phyloP scores from a whole-genome alignment of 129 eudicot genomes.

The Chrysanthemum seticuspe region DNA sequence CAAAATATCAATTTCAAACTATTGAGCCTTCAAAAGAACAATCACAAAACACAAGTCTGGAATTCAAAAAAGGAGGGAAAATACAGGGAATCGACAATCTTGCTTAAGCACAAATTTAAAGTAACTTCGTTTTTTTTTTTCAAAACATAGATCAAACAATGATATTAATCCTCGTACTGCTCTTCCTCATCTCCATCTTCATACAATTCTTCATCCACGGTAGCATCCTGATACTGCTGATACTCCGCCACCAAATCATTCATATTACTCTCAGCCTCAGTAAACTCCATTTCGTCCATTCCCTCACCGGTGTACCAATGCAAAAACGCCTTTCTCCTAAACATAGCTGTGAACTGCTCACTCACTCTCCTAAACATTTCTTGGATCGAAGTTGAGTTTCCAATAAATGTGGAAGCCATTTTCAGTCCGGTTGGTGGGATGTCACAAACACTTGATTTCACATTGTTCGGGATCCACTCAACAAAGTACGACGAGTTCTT shows the following conservation, averaged over 20 bases:
- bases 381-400: slow-evolving; percentile 64
- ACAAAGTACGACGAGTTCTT: slow-evolving; percentile 73
- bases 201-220: slow-evolving; percentile 42
- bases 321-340: slow-evolving; percentile 64
- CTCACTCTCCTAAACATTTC: slow-evolving; percentile 69
- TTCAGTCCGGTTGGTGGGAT: slow-evolving; percentile 65
- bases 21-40: too few species aligned
- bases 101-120: neutral
- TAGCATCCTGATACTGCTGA: slow-evolving; percentile 67
- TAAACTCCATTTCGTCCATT: slow-evolving; percentile 73
- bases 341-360: slow-evolving; percentile 68
- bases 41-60: neutral
- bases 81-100: slow-evolving; percentile 13
- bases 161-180: slow-evolving; percentile 18
- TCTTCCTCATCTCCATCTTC: slow-evolving; percentile 48
- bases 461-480: slow-evolving; percentile 75
- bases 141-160: neutral
- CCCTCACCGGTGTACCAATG: slow-evolving; percentile 77
- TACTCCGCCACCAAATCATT: slow-evolving; percentile 76
- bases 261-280: slow-evolving; percentile 73
- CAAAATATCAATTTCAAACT: too few species aligned
- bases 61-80: neutral
- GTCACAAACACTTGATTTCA: slow-evolving; percentile 69
- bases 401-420: slow-evolving; percentile 67
- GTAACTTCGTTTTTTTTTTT: slow-evolving; percentile 11